phyloP scores from a whole-genome alignment of 768 basidiomycete species.

The Lentinus brumalis region DNA sequence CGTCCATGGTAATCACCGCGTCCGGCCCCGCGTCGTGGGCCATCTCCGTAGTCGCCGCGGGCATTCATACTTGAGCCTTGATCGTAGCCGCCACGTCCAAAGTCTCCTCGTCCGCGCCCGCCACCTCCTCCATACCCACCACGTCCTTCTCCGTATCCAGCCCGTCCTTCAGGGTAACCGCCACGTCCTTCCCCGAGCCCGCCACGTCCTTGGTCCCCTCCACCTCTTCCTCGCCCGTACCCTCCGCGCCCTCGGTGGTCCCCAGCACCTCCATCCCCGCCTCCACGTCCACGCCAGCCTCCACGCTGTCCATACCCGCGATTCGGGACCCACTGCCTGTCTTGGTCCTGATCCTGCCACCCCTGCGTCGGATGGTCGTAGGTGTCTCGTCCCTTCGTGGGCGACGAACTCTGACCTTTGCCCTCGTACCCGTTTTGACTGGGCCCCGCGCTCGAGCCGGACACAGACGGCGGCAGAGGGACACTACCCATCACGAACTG shows the following conservation, averaged over 20 bases:
- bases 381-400: neutral
- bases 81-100: neutral
- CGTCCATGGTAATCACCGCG: slow-evolving; percentile 4
- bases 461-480: neutral
- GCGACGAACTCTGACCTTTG: neutral
- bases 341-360: neutral
- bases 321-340: slow-evolving; percentile 1
- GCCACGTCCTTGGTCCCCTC: neutral
- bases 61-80: neutral
- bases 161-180: neutral
- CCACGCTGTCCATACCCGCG: slow-evolving; percentile 10
- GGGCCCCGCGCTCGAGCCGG: neutral
- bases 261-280: slow-evolving; percentile 22
- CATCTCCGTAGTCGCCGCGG: slow-evolving; percentile 27
- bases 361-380: neutral
- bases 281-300: slow-evolving; percentile 24
- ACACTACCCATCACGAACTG: slow-evolving; percentile 54
- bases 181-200: neutral
- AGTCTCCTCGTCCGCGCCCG: slow-evolving; percentile 31
- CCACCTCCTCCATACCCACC: slow-evolving; percentile 12
- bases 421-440: neutral
- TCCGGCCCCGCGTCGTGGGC: slow-evolving; percentile 34
- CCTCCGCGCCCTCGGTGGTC: no score
- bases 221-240: neutral
- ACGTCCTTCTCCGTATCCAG: neutral